Percentiles rank a stretch among this genome's conserved stretches.
Conservation (phyloP, 176 grass and related monocot species). For the Raddia distichophylla region DNA sequence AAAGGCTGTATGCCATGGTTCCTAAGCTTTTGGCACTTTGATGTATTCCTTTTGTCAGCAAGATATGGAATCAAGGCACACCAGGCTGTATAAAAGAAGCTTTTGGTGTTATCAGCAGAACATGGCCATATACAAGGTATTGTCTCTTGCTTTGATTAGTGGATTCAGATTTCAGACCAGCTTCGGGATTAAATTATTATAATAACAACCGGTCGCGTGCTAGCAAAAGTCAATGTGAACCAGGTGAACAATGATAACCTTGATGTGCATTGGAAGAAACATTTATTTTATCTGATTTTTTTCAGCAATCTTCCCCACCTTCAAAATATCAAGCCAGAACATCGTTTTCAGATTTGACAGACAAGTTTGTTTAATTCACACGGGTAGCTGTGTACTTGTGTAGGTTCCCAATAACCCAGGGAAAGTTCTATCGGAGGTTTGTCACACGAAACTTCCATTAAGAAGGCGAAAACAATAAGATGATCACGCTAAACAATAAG, state of each 20-base stretch:
- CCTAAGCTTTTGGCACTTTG: background rate
- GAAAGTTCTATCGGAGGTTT: slow-evolving; percentile 27
- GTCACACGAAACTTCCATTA: background rate
- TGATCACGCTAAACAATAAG: background rate
- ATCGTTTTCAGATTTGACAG: slow-evolving; percentile 19
- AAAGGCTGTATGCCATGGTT: background rate
- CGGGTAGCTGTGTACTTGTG: background rate
- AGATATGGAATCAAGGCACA: background rate
- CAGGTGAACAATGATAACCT: background rate
- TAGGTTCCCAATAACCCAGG: background rate
- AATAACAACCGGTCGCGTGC: background rate
- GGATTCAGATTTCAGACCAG: background rate
- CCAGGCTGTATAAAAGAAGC: background rate
- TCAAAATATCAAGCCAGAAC: slow-evolving; percentile 5
- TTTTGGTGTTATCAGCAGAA: background rate
- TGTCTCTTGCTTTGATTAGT: background rate
- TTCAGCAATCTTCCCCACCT: slow-evolving; percentile 4
- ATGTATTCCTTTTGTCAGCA: background rate
- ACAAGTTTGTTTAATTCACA: slow-evolving; percentile 9
- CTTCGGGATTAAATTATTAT: background rate
- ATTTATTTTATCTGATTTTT: slow-evolving; percentile 19
- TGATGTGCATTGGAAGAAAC: background rate
- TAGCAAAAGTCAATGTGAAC: background rate
- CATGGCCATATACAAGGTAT: background rate
- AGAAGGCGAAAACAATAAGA: background rate